Evolutionary conservation across 2,329 filamentous ascomycete genomes (phyloP), one percentile per base, ranked within the genome.

Genomic region (Colletotrichum noveboracense): DNA sequence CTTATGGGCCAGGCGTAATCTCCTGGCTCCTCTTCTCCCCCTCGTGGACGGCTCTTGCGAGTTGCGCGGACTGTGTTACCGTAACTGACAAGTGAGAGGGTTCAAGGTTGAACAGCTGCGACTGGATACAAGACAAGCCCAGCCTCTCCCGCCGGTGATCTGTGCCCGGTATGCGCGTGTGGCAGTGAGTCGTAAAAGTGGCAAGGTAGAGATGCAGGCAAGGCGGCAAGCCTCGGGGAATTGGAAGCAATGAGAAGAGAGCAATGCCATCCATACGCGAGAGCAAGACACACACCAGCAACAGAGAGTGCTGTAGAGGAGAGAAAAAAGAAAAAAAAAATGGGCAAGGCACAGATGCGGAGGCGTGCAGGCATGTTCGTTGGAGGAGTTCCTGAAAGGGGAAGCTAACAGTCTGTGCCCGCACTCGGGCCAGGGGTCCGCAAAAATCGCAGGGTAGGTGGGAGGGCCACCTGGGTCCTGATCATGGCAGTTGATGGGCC

Each of bases 401-500:
- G 76, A 76, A 76, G 74, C 66, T 74, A 76, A 56, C 66, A 67
- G 74, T 71, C 70, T 77, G 76, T 77, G 76, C 76, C 74, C 66
- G 75, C 69, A 70, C 64, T 30, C 52, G 55, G 72, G 26, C 66
- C 74, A 76, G 74, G 76, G 76, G 69, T 71, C 74, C 43, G 70
- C 56, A 74, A 68, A 68, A 69, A 21, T n/a, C 61, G 70, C 66
- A 74, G 73, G 74, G 70, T 58, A 64, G 30, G 70, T 58, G 55
- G 30, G 60, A 70, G 64, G 70, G 64, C 38, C 70, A 52, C 43
- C 43, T 52, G 43, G 64, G 73, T 73, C 70, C 64, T 76, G 71
- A 66, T 76, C 60, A 75, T 76, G 74, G 70, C 74, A 76, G 74
- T 75, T 76, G 74, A 73, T 76, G 58, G 70, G 70, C 73, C 64